Evolutionary conservation across 805 yeast species (phyloP).

Genomic region (Ogataea allantospora): DNA sequence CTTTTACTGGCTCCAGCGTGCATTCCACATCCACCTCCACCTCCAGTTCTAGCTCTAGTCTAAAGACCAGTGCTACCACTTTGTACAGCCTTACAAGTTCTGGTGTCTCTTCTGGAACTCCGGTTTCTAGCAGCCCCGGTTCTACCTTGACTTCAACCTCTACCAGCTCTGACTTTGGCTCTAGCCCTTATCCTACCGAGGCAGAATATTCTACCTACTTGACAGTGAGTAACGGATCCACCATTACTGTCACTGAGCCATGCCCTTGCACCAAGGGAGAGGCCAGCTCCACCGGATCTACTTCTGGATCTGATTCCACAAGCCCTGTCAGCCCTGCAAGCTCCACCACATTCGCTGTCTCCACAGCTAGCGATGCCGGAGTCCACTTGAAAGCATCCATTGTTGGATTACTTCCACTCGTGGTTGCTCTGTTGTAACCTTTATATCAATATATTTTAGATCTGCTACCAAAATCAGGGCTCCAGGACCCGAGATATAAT

Average conservation of each 20-base stretch:
- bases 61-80: too few species aligned
- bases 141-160: slow-evolving; percentile 7
- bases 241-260: slow-evolving; percentile 1
- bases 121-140: not conserved
- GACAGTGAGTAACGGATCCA: not conserved
- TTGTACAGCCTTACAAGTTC: too few species aligned
- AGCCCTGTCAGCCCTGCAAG: too few species aligned
- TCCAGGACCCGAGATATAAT: not conserved
- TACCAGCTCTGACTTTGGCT: not conserved
- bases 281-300: not conserved
- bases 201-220: not conserved
- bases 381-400: not conserved
- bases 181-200: too few species aligned
- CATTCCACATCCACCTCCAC: not conserved
- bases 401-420: slow-evolving; percentile 2
- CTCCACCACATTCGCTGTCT: slow-evolving; percentile 1
- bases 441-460: not conserved
- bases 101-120: too few species aligned
- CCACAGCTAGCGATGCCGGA: slow-evolving; percentile 2
- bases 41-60: not conserved
- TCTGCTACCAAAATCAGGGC: slow-evolving; percentile 7
- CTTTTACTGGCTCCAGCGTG: too few species aligned
- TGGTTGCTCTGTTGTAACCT: slow-evolving; percentile 8
- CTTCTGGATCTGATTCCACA: too few species aligned
- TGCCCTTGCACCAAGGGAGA: not conserved